Base-by-base conservation (phyloP, 2,329 filamentous ascomycete genomes). In the Ceratocystis papillata region DNA sequence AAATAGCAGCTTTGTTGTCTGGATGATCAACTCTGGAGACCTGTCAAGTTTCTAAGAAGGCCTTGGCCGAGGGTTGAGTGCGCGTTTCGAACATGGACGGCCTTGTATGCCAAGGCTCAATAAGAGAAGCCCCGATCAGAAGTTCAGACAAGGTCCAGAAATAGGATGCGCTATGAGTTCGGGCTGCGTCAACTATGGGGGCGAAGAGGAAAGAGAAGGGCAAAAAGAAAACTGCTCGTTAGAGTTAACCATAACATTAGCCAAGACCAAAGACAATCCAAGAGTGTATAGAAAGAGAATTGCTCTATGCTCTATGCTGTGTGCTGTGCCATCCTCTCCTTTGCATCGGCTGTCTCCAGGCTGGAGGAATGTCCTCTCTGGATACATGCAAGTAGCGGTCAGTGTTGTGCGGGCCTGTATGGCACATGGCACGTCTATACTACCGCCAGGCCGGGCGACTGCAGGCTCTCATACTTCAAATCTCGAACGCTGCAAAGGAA, bases 71-170 rank as follows among this genome's bases (percentile, higher is more conserved):
- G 28, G 22, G 25, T 17, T 57, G 53, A 8, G 20, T 15, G 28
- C 30, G 53, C n/a, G 28, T 57, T 57, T 57, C 53, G 7, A 57
- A 57, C 3, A 33, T 7, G 3, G 12, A 15, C 4, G 3, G n/a
- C 30, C 8, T 28, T 28, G 25, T 17, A 5, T 15, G 53, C 53
- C 25, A 57, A 57, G 37, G 53, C 53, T 30, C 28, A 8, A 22
- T 17, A n/a, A 28, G 28, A 12, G 37, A 15, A 15, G 10, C 37
- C 37, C 53, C 28, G 53, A 57, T n/a, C 53, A 57, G 22, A 57
- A 57, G 53, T 57, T 57, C 22, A 57, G 22, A 57, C 53, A 57
- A 57, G 53, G 53, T 30, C 53, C 4, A 12, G 53, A 57, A 57
- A 57, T 57, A 57, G 53, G 28, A 17, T 33, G 28, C 28, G 12